phyloP scores from a whole-genome alignment of 2,329 filamentous ascomycete genomes.

The Colletotrichum sp. region DNA sequence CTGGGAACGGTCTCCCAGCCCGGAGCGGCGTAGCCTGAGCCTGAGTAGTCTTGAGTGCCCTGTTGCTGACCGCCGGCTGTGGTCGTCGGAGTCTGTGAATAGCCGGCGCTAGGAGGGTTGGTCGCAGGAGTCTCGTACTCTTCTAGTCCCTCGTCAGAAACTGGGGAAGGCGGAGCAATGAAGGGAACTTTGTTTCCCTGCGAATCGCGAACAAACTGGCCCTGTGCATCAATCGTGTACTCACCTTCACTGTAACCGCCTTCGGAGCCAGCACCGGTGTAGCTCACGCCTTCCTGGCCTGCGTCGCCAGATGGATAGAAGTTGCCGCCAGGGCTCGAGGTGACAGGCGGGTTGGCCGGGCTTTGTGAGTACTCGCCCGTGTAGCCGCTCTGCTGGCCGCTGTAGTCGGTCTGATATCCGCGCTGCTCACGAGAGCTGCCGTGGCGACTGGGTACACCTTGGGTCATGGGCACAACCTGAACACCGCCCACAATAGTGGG shows the following conservation, averaged over 20 bases:
- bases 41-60: constrained; percentile 64
- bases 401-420: constrained; percentile 29
- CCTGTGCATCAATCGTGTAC: constrained; percentile 68
- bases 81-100: constrained; percentile 32
- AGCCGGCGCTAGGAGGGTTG: constrained; percentile 36
- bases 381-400: constrained; percentile 30
- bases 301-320: constrained; percentile 24
- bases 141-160: constrained; percentile 59
- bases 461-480: constrained; percentile 92
- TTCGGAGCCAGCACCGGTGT: constrained; percentile 52
- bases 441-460: constrained; percentile 66
- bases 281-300: constrained; percentile 11
- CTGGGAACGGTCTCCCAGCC: constrained; percentile 79
- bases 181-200: constrained; percentile 65
- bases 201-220: constrained; percentile 65
- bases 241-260: constrained; percentile 73
- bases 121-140: constrained; percentile 62
- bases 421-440: constrained; percentile 47
- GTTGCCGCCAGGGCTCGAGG: constrained; percentile 27
- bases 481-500: constrained; percentile 91
- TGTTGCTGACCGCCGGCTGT: constrained; percentile 35
- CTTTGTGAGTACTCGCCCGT: constrained; percentile 44
- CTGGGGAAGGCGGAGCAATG: constrained; percentile 48
- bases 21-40: constrained; percentile 68
- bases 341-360: constrained; percentile 46